These are phyloP conservation scores for Ilex asprella DNA, from an alignment of 257 asterid species.

Conservation along the genomic window DNA sequence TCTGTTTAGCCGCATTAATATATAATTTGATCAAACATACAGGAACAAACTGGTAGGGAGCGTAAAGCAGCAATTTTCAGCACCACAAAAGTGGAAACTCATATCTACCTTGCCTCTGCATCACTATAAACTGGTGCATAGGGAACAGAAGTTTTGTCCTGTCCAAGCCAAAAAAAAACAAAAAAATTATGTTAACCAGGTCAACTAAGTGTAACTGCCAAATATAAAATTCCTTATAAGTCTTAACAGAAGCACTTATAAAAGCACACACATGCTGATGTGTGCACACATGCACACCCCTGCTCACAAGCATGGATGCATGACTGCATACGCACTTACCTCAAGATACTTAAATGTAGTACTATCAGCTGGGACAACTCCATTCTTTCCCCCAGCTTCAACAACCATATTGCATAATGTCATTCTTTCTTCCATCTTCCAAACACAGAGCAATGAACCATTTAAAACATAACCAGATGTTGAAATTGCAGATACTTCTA, in stretches of 20 bases:
- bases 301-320: too few species aligned
- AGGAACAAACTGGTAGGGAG: too few species aligned
- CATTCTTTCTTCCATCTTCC: conserved; percentile 99
- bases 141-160: conserved; percentile 83
- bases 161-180: conserved; percentile 18
- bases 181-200: conserved; percentile 3
- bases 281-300: too few species aligned
- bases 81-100: neutral
- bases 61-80: neutral
- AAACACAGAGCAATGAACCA: conserved; percentile 7
- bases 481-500: neutral
- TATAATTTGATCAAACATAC: too few species aligned
- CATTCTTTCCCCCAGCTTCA: conserved; percentile 97
- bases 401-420: conserved; percentile 98
- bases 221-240: neutral
- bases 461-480: conserved; percentile 1
- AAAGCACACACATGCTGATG: too few species aligned
- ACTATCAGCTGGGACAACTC: conserved; percentile 85
- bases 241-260: neutral
- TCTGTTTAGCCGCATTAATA: too few species aligned
- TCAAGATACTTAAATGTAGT: conserved; percentile 86
- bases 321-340: conserved; percentile 32
- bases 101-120: conserved; percentile 73
- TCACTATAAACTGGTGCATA: conserved; percentile 87
- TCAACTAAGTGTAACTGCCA: neutral